phyloP scores from a whole-genome alignment of 2,329 filamentous ascomycete species.

The Cercospora zeae-maydis region DNA sequence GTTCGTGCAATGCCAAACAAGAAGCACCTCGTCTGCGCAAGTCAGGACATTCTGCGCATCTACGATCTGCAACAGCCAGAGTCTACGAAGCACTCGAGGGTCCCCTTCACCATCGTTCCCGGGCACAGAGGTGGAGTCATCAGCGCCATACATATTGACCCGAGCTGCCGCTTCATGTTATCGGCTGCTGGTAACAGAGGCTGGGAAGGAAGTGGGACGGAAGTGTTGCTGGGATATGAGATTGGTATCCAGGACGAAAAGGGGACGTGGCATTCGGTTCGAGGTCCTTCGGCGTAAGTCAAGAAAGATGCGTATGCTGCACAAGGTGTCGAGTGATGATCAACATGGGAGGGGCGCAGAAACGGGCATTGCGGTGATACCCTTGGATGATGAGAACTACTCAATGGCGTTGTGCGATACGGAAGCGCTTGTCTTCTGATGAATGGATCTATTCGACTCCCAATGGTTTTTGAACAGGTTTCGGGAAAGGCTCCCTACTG shows the following conservation, averaged over 20 bases:
- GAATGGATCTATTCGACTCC: no score
- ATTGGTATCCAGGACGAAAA: conserved; percentile 50
- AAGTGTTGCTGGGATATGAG: conserved; percentile 92
- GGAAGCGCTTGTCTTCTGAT: no score
- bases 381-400: not conserved
- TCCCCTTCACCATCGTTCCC: conserved; percentile 94
- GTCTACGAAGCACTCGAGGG: conserved; percentile 65
- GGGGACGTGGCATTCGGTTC: conserved; percentile 33
- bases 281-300: not conserved
- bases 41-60: conserved; percentile 85
- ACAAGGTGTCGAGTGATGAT: not conserved
- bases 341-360: not conserved
- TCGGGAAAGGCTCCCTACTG: not conserved
- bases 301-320: not conserved
- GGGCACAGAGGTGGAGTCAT: conserved; percentile 87
- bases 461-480: no score
- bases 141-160: conserved; percentile 79
- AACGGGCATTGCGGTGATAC: conserved; percentile 4
- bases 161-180: conserved; percentile 84
- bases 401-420: not conserved
- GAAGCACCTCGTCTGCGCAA: conserved; percentile 86
- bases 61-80: conserved; percentile 73
- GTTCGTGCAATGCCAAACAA: conserved; percentile 90
- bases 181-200: conserved; percentile 87
- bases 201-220: conserved; percentile 84